A percentile compares a stretch with the other conserved stretches of the same genome.
Evolutionary conservation across 2,329 filamentous ascomycete species (phyloP).

Genomic region (Paraphaeosphaeria minitans): DNA sequence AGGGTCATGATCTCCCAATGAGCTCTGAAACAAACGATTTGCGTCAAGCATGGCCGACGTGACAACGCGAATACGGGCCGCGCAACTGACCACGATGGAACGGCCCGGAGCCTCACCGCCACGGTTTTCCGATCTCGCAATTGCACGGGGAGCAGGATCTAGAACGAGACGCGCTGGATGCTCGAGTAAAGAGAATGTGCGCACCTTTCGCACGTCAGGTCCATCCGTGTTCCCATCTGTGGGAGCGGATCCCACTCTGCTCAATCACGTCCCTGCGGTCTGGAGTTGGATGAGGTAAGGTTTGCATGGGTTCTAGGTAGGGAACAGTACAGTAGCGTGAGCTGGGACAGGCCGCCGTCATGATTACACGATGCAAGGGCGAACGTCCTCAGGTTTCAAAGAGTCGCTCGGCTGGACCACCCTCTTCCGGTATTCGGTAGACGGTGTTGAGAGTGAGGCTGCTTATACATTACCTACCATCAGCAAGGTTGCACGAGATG

Average conservation of each 20-base stretch:
- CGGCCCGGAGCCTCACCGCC: neutral
- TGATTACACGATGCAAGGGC: neutral
- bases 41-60: neutral
- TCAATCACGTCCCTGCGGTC: neutral
- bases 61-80: neutral
- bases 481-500: neutral
- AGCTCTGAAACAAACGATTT: neutral
- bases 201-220: neutral
- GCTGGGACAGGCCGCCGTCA: neutral
- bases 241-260: neutral
- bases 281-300: neutral
- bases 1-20: neutral
- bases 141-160: neutral
- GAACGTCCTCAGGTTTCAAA: neutral
- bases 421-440: neutral
- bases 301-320: neutral
- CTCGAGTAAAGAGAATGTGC: neutral
- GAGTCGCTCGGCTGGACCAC: neutral
- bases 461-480: too few relatives aligned
- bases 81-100: neutral
- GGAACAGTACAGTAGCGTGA: slow-evolving; percentile 6
- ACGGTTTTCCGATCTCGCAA: neutral
- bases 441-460: neutral
- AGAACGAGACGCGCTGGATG: neutral
- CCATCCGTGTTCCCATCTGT: neutral